Evolutionary conservation across 208 protist genomes (phyloP).

Genomic region (Tritrichomonas musculus): DNA sequence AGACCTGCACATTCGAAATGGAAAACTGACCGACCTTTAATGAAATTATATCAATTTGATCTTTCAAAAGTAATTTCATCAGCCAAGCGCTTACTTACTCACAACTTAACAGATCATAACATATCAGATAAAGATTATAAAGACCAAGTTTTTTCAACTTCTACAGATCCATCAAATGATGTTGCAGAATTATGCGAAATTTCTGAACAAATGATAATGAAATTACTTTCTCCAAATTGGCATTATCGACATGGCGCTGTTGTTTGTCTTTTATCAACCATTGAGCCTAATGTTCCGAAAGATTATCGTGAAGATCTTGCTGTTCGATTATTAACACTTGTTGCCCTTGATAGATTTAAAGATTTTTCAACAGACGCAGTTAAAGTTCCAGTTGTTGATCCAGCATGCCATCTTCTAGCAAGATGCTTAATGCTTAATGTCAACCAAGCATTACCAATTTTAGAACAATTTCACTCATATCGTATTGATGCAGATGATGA

Average conservation of each 20-base stretch:
- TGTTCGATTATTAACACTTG: not conserved
- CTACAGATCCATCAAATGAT: not conserved
- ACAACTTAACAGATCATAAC: not conserved
- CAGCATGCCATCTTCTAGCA: not conserved
- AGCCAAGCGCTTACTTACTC: not conserved
- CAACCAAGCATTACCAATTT: not conserved
- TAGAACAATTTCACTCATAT: not conserved
- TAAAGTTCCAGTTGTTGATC: not conserved
- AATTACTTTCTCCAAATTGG: not conserved
- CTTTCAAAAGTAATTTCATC: not conserved
- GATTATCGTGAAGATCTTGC: not conserved
- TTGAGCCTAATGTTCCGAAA: not conserved
- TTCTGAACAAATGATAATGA: not conserved
- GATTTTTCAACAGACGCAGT: not conserved
- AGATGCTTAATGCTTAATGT: not conserved
- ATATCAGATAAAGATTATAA: not conserved
- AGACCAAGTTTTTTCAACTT: not conserved
- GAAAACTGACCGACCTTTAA: not conserved
- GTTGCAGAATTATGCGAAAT: conserved; percentile 9
- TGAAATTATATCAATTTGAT: not conserved
- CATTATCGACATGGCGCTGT: not conserved
- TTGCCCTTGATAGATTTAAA: not conserved
- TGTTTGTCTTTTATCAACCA: not conserved
- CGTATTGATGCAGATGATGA: too few species aligned
- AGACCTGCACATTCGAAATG: not conserved